These are phyloP conservation scores for Dentipellis fragilis DNA, from an alignment of 768 basidiomycete genomes.

Conservation along the genomic window DNA sequence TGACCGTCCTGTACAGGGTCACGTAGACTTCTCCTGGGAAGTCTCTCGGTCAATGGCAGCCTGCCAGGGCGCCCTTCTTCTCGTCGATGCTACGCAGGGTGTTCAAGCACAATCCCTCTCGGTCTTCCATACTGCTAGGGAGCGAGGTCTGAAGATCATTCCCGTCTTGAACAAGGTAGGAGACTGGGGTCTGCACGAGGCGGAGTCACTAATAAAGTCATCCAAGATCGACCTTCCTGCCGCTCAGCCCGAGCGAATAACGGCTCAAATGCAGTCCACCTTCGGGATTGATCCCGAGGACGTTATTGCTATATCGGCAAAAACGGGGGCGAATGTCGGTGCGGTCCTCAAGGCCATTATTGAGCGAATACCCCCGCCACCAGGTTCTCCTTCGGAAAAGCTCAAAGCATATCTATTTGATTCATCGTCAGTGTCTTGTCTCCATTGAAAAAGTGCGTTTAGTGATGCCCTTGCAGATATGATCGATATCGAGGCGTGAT, in stretches of 20 bases:
- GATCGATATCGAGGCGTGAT: slow-evolving; percentile 96
- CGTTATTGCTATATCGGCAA: slow-evolving; percentile 80
- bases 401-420: slow-evolving; percentile 89
- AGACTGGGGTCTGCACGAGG: background rate
- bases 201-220: background rate
- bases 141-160: slow-evolving; percentile 72
- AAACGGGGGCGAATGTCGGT: slow-evolving; percentile 81
- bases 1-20: slow-evolving; percentile 44
- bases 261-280: slow-evolving; percentile 70
- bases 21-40: slow-evolving; percentile 98
- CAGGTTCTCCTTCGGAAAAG: slow-evolving; percentile 37
- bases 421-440: slow-evolving; percentile 53
- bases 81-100: slow-evolving; percentile 96
- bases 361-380: slow-evolving; percentile 76
- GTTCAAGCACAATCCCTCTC: slow-evolving; percentile 97
- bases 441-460: background rate
- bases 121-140: slow-evolving; percentile 82
- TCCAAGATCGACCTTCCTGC: slow-evolving; percentile 84
- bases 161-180: slow-evolving; percentile 87
- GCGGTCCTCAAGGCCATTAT: slow-evolving; percentile 72
- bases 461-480: slow-evolving; percentile 43
- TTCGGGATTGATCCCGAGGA: slow-evolving; percentile 72
- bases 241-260: slow-evolving; percentile 72
- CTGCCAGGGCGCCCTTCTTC: slow-evolving; percentile 76
- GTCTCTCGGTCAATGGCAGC: slow-evolving; percentile 88